These are phyloP conservation scores for Croton setiger DNA, from an alignment of 441 rosid genomes.

Conservation along the genomic window DNA sequence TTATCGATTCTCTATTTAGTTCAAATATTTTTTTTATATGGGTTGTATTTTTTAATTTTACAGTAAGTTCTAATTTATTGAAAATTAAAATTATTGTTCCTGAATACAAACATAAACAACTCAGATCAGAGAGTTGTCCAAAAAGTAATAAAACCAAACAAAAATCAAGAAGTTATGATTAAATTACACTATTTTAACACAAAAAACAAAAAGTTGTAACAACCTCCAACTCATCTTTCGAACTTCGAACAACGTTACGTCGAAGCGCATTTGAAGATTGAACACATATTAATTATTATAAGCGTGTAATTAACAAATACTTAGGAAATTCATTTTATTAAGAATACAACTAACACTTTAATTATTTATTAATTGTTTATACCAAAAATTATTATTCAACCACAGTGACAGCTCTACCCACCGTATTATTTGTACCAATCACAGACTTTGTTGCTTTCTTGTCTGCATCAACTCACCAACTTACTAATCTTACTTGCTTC, in stretches of 20 bases:
- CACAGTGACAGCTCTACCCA: conserved; percentile 16
- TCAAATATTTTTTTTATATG: too few species aligned
- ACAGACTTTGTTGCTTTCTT: conserved; percentile 26
- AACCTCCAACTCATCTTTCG: not conserved
- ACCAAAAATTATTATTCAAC: not conserved
- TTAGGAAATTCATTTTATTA: not conserved
- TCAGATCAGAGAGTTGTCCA: not conserved
- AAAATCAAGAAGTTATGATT: not conserved
- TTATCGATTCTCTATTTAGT: too few species aligned
- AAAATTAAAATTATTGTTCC: too few species aligned
- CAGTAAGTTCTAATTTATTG: too few species aligned
- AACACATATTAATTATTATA: not conserved
- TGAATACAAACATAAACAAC: not conserved
- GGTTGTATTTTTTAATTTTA: too few species aligned
- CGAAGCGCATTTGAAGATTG: not conserved
- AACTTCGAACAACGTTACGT: not conserved
- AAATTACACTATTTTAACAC: not conserved
- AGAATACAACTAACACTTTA: not conserved
- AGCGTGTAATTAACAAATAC: too few species aligned
- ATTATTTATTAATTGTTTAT: too few species aligned
- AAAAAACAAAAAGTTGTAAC: not conserved
- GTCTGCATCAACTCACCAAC: conserved; percentile 28
- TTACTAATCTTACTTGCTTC: conserved; percentile 25
- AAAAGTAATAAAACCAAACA: too few species aligned
- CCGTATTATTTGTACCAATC: conserved; percentile 17